These are phyloP conservation scores for Calendula officinalis DNA, from an alignment of 129 eudicot genomes.

Conservation along the genomic window DNA sequence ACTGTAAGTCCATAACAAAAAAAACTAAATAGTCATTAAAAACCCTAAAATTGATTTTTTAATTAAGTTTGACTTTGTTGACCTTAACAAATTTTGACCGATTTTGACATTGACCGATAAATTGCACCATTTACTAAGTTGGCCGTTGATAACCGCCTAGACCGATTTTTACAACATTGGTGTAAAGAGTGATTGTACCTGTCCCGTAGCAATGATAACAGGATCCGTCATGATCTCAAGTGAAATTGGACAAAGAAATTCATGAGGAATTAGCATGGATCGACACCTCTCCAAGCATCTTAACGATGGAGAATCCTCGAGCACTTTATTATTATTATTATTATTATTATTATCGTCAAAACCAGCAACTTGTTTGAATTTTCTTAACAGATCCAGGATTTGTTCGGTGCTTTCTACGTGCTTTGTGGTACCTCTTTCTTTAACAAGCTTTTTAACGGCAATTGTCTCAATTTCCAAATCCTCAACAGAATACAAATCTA, in stretches of 20 bases:
- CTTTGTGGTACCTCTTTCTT: conserved; percentile 37
- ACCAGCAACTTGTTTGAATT: conserved; percentile 68
- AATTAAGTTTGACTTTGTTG: too few relatives aligned
- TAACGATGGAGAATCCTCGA: conserved; percentile 37
- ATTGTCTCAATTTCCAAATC: conserved; percentile 59
- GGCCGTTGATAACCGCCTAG: too few relatives aligned
- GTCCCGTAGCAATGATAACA: conserved; percentile 72
- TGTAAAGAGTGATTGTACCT: conserved; percentile 38
- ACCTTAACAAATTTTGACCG: too few relatives aligned
- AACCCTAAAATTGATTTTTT: too few relatives aligned
- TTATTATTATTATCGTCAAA: conserved; percentile 46
- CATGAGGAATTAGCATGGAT: conserved; percentile 53
- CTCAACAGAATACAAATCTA: conserved; percentile 46
- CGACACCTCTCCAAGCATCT: conserved; percentile 43
- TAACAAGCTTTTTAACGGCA: conserved; percentile 50
- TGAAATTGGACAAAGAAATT: conserved; percentile 72
- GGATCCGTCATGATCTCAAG: conserved; percentile 81
- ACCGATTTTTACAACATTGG: too few relatives aligned
- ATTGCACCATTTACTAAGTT: too few relatives aligned
- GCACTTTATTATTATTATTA: conserved; percentile 29
- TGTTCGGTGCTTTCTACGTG: conserved; percentile 42
- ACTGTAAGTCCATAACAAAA: too few relatives aligned
- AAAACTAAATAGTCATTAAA: too few relatives aligned
- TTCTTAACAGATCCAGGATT: conserved; percentile 50
- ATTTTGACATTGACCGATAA: too few relatives aligned